Evolutionary conservation across 257 asterid species (phyloP).

Genomic region (Rhazya stricta): DNA sequence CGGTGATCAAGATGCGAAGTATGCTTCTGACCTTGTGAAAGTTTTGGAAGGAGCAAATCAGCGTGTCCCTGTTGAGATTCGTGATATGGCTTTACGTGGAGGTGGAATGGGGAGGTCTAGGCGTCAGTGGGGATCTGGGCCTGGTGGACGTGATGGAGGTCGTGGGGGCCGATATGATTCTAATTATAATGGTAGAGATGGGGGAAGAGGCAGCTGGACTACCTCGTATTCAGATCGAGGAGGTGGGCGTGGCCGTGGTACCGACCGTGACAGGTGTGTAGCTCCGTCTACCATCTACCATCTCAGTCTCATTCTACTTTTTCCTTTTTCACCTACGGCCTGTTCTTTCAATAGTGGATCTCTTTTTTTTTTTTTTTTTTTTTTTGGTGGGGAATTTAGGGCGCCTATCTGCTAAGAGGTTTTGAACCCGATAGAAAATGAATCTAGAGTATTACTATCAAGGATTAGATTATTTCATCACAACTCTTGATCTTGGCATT

Average conservation of each 20-base stretch:
- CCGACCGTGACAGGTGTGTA: slow-evolving; percentile 47
- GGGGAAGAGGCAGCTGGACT: slow-evolving; percentile 48
- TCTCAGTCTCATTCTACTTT: neutral
- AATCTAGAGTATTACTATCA: neutral
- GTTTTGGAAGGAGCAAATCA: slow-evolving; percentile 90
- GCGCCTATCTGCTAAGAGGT: neutral
- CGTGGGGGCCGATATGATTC: slow-evolving; percentile 58
- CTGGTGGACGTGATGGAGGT: slow-evolving; percentile 54
- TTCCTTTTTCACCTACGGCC: neutral
- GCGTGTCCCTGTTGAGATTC: slow-evolving; percentile 66
- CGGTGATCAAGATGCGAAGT: slow-evolving; percentile 73
- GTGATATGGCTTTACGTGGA: slow-evolving; percentile 76
- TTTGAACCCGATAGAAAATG: neutral
- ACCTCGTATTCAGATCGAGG: slow-evolving; percentile 37
- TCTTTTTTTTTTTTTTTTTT: too few species aligned
- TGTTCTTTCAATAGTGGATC: neutral
- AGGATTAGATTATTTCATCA: neutral
- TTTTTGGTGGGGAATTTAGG: too few species aligned
- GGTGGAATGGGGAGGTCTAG: slow-evolving; percentile 71
- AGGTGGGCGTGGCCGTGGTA: slow-evolving; percentile 35
- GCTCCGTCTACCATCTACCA: neutral
- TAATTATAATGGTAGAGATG: slow-evolving; percentile 43
- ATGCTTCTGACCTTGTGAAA: slow-evolving; percentile 79
- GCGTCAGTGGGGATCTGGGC: slow-evolving; percentile 76
- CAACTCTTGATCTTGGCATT: neutral